A percentile compares a stretch with the other conserved stretches of the same genome.
Conservation (phyloP, 345 rosid genomes). For the Brassica carinata region DNA sequence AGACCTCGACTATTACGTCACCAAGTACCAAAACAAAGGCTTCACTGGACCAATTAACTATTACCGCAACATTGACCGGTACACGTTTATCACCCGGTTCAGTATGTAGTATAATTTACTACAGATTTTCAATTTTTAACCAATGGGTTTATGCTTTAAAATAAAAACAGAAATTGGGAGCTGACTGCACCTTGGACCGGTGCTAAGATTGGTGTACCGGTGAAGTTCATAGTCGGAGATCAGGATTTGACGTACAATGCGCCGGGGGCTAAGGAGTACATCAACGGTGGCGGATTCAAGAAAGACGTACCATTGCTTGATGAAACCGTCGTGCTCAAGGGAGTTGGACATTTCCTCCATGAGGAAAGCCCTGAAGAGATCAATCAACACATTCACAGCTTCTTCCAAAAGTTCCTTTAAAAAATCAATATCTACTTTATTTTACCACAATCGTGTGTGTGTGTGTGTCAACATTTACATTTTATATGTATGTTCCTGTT, state of each 20-base stretch:
- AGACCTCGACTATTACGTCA: slow-evolving; percentile 52
- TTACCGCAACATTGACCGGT: slow-evolving; percentile 71
- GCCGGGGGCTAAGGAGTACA: slow-evolving; percentile 58
- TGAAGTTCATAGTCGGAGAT: slow-evolving; percentile 76
- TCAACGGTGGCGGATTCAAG: slow-evolving; percentile 58
- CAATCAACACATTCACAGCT: slow-evolving; percentile 61
- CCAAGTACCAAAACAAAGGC: slow-evolving; percentile 59
- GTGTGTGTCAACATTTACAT: neutral
- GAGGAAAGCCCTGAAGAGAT: slow-evolving; percentile 70
- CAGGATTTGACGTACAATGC: slow-evolving; percentile 58
- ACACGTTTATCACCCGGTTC: slow-evolving; percentile 20
- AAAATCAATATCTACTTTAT: neutral
- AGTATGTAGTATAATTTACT: neutral
- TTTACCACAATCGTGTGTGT: neutral
- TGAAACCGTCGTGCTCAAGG: slow-evolving; percentile 70
- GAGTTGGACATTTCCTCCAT: slow-evolving; percentile 71
- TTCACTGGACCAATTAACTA: slow-evolving; percentile 83
- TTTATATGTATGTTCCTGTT: neutral
- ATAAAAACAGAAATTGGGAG: slow-evolving; percentile 64
- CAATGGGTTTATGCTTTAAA: neutral
- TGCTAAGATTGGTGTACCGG: slow-evolving; percentile 57
- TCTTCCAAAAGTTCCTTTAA: slow-evolving; percentile 40
- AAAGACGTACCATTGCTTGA: slow-evolving; percentile 66
- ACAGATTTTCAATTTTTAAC: neutral
- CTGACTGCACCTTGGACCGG: slow-evolving; percentile 74